These are phyloP conservation scores for Fusarium sp. DNA, from an alignment of 2,329 filamentous ascomycete species.

Conservation along the genomic window DNA sequence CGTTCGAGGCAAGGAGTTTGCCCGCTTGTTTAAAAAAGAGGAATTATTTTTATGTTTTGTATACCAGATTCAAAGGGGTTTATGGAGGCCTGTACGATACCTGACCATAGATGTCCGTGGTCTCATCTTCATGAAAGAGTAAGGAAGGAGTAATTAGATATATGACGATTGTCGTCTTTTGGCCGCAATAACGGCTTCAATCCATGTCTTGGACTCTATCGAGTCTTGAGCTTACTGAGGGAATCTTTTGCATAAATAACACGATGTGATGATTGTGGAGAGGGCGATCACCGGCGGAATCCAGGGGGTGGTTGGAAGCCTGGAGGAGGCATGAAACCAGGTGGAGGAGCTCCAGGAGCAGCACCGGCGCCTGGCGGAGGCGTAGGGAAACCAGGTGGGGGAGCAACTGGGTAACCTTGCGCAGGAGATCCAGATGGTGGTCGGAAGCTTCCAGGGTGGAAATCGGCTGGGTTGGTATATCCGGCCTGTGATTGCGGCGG, in stretches of 20 bases:
- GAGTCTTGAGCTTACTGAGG: conserved; percentile 33
- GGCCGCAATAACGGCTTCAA: conserved; percentile 32
- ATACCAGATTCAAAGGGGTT: conserved; percentile 40
- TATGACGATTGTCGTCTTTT: conserved; percentile 27
- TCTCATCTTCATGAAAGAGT: conserved; percentile 23
- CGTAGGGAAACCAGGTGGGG: conserved; percentile 56
- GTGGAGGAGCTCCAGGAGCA: conserved; percentile 54
- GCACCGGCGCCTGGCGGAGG: conserved; percentile 51
- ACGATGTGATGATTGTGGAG: conserved; percentile 25
- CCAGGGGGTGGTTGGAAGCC: conserved; percentile 62
- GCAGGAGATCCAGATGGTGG: conserved; percentile 53
- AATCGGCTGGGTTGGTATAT: conserved; percentile 61
- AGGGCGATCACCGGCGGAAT: conserved; percentile 52
- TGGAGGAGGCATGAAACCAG: conserved; percentile 56
- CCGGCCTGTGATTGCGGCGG: conserved; percentile 60
- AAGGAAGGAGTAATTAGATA: conserved; percentile 39
- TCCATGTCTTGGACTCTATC: conserved; percentile 22
- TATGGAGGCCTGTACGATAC: conserved; percentile 38
- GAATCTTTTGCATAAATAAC: conserved; percentile 20
- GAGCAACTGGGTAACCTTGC: conserved; percentile 55
- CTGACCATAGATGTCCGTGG: conserved; percentile 39
- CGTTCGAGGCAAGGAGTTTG: conserved; percentile 44
- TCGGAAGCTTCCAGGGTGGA: conserved; percentile 58
- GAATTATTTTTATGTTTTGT: conserved; percentile 44
- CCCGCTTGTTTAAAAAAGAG: conserved; percentile 38